phyloP scores from a whole-genome alignment of 2,329 filamentous ascomycete species.

The Seiridium cupressi region DNA sequence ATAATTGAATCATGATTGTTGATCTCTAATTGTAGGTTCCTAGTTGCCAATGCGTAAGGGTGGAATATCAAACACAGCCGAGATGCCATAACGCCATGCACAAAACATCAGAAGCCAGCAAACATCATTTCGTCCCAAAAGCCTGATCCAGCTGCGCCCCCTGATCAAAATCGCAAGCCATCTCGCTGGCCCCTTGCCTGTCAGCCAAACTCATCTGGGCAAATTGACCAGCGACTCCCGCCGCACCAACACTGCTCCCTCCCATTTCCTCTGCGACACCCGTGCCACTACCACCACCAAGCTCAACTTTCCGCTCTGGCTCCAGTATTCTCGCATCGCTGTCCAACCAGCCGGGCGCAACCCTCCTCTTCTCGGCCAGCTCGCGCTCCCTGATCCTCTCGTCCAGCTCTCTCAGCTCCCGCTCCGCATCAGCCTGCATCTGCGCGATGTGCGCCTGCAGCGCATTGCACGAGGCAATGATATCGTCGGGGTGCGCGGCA shows the following conservation, averaged over 20 bases:
- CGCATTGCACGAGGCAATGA: conserved; percentile 76
- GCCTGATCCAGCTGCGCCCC: conserved; percentile 57
- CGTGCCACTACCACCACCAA: conserved; percentile 6
- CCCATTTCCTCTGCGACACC: neutral
- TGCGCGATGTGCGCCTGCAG: conserved; percentile 74
- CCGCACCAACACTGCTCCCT: too few relatives aligned
- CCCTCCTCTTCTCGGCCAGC: conserved; percentile 73
- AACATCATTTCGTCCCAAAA: conserved; percentile 46
- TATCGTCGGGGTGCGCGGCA: conserved; percentile 82
- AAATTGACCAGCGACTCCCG: conserved; percentile 16
- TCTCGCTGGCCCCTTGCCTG: conserved; percentile 30
- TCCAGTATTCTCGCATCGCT: conserved; percentile 68
- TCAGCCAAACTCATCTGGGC: conserved; percentile 27
- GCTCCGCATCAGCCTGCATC: conserved; percentile 65
- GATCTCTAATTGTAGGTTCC: too few relatives aligned
- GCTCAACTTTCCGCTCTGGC: conserved; percentile 54
- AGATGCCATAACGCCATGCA: neutral
- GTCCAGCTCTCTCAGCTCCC: conserved; percentile 68
- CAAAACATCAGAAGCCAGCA: too few relatives aligned
- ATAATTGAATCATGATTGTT: too few relatives aligned
- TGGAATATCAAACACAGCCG: neutral
- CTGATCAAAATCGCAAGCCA: conserved; percentile 38
- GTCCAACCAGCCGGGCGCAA: conserved; percentile 80
- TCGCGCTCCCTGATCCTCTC: conserved; percentile 63
- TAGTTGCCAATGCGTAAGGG: too few relatives aligned